These are phyloP conservation scores for Aureoboletus auriporus DNA, from an alignment of 768 basidiomycete genomes.

Conservation along the genomic window DNA sequence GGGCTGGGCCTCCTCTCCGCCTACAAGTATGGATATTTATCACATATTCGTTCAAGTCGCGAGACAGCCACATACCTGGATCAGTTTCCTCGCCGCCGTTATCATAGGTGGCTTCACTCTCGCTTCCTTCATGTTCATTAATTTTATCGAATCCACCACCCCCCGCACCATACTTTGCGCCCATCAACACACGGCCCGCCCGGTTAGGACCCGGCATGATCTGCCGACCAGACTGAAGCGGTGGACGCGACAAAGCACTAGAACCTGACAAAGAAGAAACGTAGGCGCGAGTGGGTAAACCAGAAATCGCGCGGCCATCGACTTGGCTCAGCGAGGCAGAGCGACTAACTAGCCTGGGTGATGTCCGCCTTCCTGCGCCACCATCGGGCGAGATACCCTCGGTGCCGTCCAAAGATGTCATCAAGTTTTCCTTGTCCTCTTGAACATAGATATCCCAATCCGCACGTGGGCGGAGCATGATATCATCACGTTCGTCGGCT, in stretches of 20 bases:
- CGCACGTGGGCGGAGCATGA: constrained; percentile 21
- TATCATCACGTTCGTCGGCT: constrained; percentile 34
- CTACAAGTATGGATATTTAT: constrained; percentile 26
- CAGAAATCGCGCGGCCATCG: constrained; percentile 32
- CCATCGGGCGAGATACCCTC: constrained; percentile 24
- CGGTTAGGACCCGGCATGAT: constrained; percentile 43
- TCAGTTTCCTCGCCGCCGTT: constrained; percentile 38
- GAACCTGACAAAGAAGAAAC: constrained; percentile 22
- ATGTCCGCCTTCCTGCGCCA: constrained; percentile 17
- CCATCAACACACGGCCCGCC: constrained; percentile 49
- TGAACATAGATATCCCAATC: constrained; percentile 29
- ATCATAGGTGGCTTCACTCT: constrained; percentile 34
- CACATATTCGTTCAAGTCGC: constrained; percentile 7
- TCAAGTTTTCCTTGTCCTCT: constrained; percentile 40
- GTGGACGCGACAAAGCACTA: constrained; percentile 38
- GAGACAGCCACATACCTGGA: constrained; percentile 31
- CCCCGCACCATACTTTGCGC: constrained; percentile 27
- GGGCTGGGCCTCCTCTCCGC: constrained; percentile 27
- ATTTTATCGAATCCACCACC: constrained; percentile 45
- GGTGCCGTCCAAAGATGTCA: constrained; percentile 23
- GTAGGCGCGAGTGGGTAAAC: constrained; percentile 31
- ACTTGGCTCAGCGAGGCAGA: constrained; percentile 32
- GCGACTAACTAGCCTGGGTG: constrained; percentile 27
- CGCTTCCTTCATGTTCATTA: constrained; percentile 41
- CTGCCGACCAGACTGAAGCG: constrained; percentile 38